These are phyloP conservation scores for Carex scoparia DNA, from an alignment of 176 grass and related monocot genomes.

Conservation along the genomic window DNA sequence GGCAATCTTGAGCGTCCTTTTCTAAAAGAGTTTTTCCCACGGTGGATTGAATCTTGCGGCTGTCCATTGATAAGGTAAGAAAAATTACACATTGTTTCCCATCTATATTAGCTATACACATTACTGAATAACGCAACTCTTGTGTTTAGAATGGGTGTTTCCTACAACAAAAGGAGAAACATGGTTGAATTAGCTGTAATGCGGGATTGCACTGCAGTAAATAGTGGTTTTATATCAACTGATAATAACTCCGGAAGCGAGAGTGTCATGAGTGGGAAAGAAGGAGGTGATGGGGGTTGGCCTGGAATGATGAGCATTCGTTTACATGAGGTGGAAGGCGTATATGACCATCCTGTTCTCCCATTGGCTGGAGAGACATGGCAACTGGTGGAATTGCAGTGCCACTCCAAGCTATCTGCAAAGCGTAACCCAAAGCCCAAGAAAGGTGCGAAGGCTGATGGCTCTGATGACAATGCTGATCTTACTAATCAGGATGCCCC, in stretches of 20 bases:
- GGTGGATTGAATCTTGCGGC: conserved; percentile 88
- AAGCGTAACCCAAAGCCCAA: conserved; percentile 86
- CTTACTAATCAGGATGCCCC: conserved; percentile 62
- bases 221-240: conserved; percentile 34
- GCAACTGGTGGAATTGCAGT: conserved; percentile 90
- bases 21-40: conserved; percentile 96
- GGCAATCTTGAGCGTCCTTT: conserved; percentile 98
- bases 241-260: conserved; percentile 42
- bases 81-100: background rate
- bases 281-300: conserved; percentile 74
- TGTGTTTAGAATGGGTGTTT: conserved; percentile 70
- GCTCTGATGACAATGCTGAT: conserved; percentile 93
- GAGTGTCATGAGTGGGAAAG: conserved; percentile 44
- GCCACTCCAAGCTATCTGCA: conserved; percentile 81
- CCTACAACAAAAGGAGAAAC: conserved; percentile 92
- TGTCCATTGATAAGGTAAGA: conserved; percentile 89
- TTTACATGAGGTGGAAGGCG: conserved; percentile 85
- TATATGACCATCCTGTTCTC: conserved; percentile 86
- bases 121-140: conserved; percentile 12
- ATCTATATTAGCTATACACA: conserved; percentile 1
- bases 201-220: conserved; percentile 55
- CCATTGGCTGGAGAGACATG: conserved; percentile 85
- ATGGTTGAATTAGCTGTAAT: conserved; percentile 82
- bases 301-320: conserved; percentile 98
- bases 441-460: conserved; percentile 73